These are phyloP conservation scores for Platanus orientalis DNA, from an alignment of 164 flowering plant genomes.

Conservation along the genomic window DNA sequence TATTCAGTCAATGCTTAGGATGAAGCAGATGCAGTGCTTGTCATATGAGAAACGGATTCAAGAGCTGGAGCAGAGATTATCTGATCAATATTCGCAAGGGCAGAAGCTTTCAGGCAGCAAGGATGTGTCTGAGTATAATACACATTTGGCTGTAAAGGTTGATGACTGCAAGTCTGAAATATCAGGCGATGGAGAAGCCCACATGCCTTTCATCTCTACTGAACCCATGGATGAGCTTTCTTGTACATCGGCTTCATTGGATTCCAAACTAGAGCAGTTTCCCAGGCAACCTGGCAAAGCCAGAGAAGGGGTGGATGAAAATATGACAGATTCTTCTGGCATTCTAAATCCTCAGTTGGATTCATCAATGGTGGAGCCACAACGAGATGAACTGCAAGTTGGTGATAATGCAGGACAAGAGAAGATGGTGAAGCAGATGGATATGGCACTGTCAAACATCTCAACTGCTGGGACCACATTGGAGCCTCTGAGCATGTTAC, in stretches of 20 bases:
- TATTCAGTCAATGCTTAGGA: slow-evolving; percentile 64
- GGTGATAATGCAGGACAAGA: slow-evolving; percentile 43
- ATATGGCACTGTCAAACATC: slow-evolving; percentile 37
- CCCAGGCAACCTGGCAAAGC: slow-evolving; percentile 36
- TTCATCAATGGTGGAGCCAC: slow-evolving; percentile 75
- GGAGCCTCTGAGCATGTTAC: slow-evolving; percentile 32
- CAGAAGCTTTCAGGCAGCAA: slow-evolving; percentile 41
- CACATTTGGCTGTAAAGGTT: slow-evolving; percentile 35
- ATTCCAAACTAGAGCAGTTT: slow-evolving; percentile 38
- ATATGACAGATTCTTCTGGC: slow-evolving; percentile 76
- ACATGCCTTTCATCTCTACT: slow-evolving; percentile 31
- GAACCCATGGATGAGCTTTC: slow-evolving; percentile 93
- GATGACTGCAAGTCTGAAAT: slow-evolving; percentile 59
- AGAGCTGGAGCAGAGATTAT: slow-evolving; percentile 81
- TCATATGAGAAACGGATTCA: slow-evolving; percentile 91
- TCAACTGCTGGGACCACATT: slow-evolving; percentile 50
- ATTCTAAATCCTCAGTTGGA: slow-evolving; percentile 59
- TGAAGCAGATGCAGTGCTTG: slow-evolving; percentile 67
- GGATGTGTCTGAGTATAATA: slow-evolving; percentile 32
- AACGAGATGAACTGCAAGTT: slow-evolving; percentile 42
- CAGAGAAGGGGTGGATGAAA: slow-evolving; percentile 74
- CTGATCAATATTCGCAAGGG: slow-evolving; percentile 61
- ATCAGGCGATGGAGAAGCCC: slow-evolving; percentile 49
- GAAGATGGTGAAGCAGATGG: slow-evolving; percentile 31
- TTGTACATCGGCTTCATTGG: slow-evolving; percentile 49